These are phyloP conservation scores for Pseudonitzschia multistriata DNA, from an alignment of 108 stramenopile genomes.

Conservation along the genomic window DNA sequence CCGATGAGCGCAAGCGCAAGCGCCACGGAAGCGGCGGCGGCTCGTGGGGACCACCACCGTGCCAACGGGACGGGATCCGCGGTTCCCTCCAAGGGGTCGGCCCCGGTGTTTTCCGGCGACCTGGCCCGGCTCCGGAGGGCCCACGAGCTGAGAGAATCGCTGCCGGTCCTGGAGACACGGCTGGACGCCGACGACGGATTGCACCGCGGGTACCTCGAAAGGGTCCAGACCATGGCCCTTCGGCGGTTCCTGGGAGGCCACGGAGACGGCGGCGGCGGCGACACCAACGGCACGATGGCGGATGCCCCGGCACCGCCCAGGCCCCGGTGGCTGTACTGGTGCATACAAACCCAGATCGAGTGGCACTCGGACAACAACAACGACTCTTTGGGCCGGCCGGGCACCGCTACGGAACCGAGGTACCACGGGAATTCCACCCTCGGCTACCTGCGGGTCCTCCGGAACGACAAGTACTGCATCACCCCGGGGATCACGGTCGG, in stretches of 20 bases:
- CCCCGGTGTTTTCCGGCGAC: conserved; percentile 25
- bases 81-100: neutral
- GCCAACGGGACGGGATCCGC: neutral
- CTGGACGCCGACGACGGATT: conserved; percentile 88
- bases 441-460: conserved; percentile 30
- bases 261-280: neutral
- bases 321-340: conserved; percentile 56
- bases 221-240: conserved; percentile 52
- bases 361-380: conserved; percentile 48
- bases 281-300: neutral
- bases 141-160: conserved; percentile 37
- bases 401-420: conserved; percentile 2
- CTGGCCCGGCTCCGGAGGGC: conserved; percentile 37
- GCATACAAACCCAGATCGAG: conserved; percentile 61
- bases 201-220: conserved; percentile 51
- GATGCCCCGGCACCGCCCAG: neutral
- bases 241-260: conserved; percentile 31
- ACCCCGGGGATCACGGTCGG: conserved; percentile 81
- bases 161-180: conserved; percentile 69
- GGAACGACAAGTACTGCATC: conserved; percentile 54
- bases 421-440: conserved; percentile 22
- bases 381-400: neutral
- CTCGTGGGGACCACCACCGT: neutral
- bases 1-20: neutral
- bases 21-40: neutral